These are phyloP conservation scores for Scorias spongiosa DNA, from an alignment of 2,329 filamentous ascomycete species.

Conservation along the genomic window DNA sequence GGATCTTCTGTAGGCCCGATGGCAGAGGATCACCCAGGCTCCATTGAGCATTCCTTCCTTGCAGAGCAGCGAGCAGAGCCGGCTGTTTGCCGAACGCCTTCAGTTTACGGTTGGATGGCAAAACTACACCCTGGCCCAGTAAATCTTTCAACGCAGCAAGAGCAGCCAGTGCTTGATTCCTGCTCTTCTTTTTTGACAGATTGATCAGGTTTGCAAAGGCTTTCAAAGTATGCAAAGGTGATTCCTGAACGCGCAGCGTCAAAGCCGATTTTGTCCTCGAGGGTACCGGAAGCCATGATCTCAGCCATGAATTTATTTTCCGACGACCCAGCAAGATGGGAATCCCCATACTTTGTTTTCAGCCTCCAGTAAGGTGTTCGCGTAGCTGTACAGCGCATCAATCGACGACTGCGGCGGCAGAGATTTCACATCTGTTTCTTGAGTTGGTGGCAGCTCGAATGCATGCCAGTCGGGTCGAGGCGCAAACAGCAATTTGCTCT, in stretches of 20 bases:
- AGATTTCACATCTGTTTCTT: conserved; percentile 28
- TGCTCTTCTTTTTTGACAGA: conserved; percentile 82
- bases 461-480: conserved; percentile 56
- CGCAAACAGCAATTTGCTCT: conserved; percentile 26
- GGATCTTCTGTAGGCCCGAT: conserved; percentile 54
- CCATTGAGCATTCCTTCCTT: conserved; percentile 51
- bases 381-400: conserved; percentile 52
- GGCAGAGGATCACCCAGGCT: conserved; percentile 54
- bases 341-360: conserved; percentile 64
- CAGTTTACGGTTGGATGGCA: conserved; percentile 70
- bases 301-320: conserved; percentile 93
- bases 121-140: conserved; percentile 70
- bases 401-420: conserved; percentile 37
- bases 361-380: conserved; percentile 56
- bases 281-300: conserved; percentile 90
- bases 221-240: conserved; percentile 81
- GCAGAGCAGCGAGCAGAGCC: conserved; percentile 54
- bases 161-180: conserved; percentile 84
- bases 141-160: conserved; percentile 87
- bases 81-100: conserved; percentile 68
- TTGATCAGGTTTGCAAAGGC: conserved; percentile 71
- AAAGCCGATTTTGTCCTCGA: conserved; percentile 94
- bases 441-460: conserved; percentile 39
- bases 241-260: conserved; percentile 89
- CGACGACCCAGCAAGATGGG: conserved; percentile 60